Evolutionary conservation across 352 stramenopile species (phyloP).

Genomic region (Phytophthora brassicae): DNA sequence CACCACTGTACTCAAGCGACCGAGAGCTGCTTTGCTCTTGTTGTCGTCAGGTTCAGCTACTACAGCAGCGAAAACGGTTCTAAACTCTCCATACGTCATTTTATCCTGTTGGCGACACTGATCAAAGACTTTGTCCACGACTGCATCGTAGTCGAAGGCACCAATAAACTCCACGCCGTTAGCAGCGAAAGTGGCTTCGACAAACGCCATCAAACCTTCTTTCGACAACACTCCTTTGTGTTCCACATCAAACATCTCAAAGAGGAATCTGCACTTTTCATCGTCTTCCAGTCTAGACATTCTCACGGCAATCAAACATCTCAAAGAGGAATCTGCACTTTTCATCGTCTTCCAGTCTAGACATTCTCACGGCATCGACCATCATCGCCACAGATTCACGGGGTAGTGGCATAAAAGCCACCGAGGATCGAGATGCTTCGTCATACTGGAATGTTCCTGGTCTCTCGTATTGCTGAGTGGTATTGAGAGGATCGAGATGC

Average conservation of each 20-base stretch:
- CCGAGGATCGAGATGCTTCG: slow-evolving; percentile 14
- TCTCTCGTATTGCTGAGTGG: slow-evolving; percentile 4
- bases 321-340: slow-evolving; percentile 72
- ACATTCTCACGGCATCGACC: slow-evolving; percentile 58
- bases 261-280: slow-evolving; percentile 63
- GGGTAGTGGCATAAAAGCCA: slow-evolving; percentile 40
- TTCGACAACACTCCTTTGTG: slow-evolving; percentile 44
- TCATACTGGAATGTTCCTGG: not conserved
- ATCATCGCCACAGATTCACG: slow-evolving; percentile 58
- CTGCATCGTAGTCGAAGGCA: slow-evolving; percentile 46
- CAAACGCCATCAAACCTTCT: slow-evolving; percentile 52
- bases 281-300: slow-evolving; percentile 50
- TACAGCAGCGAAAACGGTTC: slow-evolving; percentile 37
- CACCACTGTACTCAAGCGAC: not conserved
- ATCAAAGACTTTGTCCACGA: slow-evolving; percentile 56
- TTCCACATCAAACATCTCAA: slow-evolving; percentile 66
- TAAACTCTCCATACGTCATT: slow-evolving; percentile 66
- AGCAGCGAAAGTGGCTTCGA: slow-evolving; percentile 54
- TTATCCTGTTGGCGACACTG: slow-evolving; percentile 38
- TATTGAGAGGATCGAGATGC: too few relatives aligned
- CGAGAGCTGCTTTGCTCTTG: slow-evolving; percentile 20
- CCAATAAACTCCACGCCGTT: slow-evolving; percentile 61
- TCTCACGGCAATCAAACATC: slow-evolving; percentile 68
- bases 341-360: slow-evolving; percentile 47
- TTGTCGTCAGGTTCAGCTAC: slow-evolving; percentile 30